These are phyloP conservation scores for Huntiella moniliformis DNA, from an alignment of 2,329 filamentous ascomycete genomes.

Conservation along the genomic window DNA sequence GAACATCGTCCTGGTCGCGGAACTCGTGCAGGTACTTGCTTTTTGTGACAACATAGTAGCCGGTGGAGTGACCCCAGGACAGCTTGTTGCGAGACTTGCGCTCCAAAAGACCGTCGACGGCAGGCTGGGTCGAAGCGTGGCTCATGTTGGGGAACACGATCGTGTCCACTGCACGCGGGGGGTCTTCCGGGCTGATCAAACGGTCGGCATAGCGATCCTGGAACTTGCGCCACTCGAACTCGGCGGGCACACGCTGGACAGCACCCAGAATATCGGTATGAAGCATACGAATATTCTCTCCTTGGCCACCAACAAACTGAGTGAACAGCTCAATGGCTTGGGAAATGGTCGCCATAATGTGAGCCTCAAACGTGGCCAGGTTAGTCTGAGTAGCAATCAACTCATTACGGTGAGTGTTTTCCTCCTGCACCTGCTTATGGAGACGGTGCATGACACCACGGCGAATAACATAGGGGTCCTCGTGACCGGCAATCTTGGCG, in stretches of 20 bases:
- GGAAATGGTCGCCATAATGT: slow-evolving; percentile 69
- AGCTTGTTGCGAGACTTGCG: slow-evolving; percentile 79
- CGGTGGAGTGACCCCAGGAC: slow-evolving; percentile 54
- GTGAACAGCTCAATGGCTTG: slow-evolving; percentile 68
- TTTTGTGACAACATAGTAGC: slow-evolving; percentile 81
- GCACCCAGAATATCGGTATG: slow-evolving; percentile 68
- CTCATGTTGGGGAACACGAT: slow-evolving; percentile 79
- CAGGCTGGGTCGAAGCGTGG: slow-evolving; percentile 57
- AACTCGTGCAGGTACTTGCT: slow-evolving; percentile 88
- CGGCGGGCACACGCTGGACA: slow-evolving; percentile 56
- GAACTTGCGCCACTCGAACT: slow-evolving; percentile 90
- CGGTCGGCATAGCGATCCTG: slow-evolving; percentile 47
- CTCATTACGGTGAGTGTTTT: slow-evolving; percentile 92
- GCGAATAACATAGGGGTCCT: slow-evolving; percentile 79
- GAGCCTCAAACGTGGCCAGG: slow-evolving; percentile 71
- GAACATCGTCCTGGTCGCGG: slow-evolving; percentile 65
- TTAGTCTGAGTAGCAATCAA: slow-evolving; percentile 80
- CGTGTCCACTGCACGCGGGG: slow-evolving; percentile 52
- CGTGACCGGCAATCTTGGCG: slow-evolving; percentile 46
- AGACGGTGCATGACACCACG: slow-evolving; percentile 68
- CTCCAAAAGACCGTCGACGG: slow-evolving; percentile 78
- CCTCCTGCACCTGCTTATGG: slow-evolving; percentile 77
- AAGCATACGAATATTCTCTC: slow-evolving; percentile 61
- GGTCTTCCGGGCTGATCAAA: slow-evolving; percentile 59
- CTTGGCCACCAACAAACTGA: slow-evolving; percentile 59